Evolutionary conservation across 2,329 filamentous ascomycete genomes (phyloP), one percentile per base, ranked within the genome.

Genomic region (Beauveria bassiana): DNA sequence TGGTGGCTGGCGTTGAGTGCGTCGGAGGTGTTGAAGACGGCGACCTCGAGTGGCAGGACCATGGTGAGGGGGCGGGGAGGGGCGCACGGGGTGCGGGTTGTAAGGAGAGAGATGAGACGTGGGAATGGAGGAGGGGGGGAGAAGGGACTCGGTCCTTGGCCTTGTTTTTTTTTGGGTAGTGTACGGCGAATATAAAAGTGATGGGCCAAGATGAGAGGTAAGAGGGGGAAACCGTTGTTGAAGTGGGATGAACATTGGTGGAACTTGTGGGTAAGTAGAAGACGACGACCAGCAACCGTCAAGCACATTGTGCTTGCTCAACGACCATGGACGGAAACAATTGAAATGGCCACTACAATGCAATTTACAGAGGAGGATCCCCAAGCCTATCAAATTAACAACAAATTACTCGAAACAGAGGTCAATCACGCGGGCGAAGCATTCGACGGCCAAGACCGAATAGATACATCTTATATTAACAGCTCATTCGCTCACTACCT

Each of bases 21-120:
- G 5, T 74, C 72, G 14, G 65, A 63, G 26, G 75, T 68, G 46
- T 79, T 79, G 70, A 85, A 86, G 66, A 82, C 76, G 61, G 83
- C 81, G 49, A 84, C 74, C 67, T 86, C 83, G 20, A 85, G 76
- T 18, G 71, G 71, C 42, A 69, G 18, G 20, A 4, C 10, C 18
- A 12, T n/a, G 43, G 4, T 24, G 47, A n/a, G 49, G 49, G 49
- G 28, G 10, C 10, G 28, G 16, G 16, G 66, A 2, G 57, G 47
- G 8, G 34, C 42, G 31, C 31, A 5, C 31, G 1, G 31, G 4
- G 31, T 12, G 31, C 54, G 47, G 47, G 7, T 24, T 31, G 18
- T 5, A 43, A 10, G 22, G 7, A 55, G 22, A n/a, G 20, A 7
- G 50, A 24, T 2, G 52, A 55, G 52, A 22, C 8, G 5, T 5